phyloP scores from a whole-genome alignment of 2,329 filamentous ascomycete genomes.

The Fusarium austroafricanum region DNA sequence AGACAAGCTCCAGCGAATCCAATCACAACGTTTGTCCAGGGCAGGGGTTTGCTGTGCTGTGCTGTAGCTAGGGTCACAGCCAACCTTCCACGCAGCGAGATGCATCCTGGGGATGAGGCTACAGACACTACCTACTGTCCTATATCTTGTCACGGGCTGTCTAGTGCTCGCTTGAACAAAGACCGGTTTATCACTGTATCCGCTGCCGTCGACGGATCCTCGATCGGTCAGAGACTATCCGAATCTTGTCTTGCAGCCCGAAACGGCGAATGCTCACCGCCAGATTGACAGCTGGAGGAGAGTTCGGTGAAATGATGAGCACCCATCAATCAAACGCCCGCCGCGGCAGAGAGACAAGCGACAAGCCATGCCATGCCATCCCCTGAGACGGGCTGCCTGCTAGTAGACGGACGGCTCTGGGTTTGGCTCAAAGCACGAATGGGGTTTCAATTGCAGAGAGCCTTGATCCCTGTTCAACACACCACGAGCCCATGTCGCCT shows the following conservation, averaged over 20 bases:
- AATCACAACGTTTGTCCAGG: conserved; percentile 30
- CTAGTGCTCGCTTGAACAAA: conserved; percentile 30
- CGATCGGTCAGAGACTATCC: conserved; percentile 38
- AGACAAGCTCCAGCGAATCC: conserved; percentile 30
- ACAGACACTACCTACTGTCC: conserved; percentile 22
- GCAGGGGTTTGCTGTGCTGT: conserved; percentile 23
- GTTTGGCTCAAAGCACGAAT: conserved; percentile 42
- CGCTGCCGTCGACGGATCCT: conserved; percentile 34
- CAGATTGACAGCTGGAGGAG: conserved; percentile 30
- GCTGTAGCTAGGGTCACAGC: conserved; percentile 30
- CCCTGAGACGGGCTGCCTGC: conserved; percentile 31
- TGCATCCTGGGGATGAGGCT: conserved; percentile 30
- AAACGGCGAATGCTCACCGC: conserved; percentile 41
- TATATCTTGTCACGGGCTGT: conserved; percentile 13
- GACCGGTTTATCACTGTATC: conserved; percentile 21
- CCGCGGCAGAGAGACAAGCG: conserved; percentile 35
- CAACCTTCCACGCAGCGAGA: conserved; percentile 36
- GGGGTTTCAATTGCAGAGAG: conserved; percentile 44
- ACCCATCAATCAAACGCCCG: conserved; percentile 34
- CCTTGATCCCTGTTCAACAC: conserved; percentile 46
- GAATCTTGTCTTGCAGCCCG: conserved; percentile 21
- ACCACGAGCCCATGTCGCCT: conserved; percentile 44
- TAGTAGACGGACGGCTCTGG: neutral
- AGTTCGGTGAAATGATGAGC: conserved; percentile 31
- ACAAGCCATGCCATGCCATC: conserved; percentile 29